These are phyloP conservation scores for Citrullus colocynthis DNA, from an alignment of 306 rosid genomes.

Conservation along the genomic window DNA sequence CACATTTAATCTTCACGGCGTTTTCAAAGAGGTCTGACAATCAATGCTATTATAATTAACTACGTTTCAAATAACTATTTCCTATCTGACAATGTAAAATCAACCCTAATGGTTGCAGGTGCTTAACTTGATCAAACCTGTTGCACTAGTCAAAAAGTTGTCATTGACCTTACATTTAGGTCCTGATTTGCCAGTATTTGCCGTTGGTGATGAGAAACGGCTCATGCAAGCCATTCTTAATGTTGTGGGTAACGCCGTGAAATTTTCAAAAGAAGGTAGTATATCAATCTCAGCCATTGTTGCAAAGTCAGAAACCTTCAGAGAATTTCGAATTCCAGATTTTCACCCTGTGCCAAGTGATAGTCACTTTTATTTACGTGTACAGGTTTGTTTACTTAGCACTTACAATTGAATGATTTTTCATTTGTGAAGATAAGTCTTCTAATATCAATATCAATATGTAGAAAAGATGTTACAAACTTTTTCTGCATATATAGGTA, in stretches of 20 bases:
- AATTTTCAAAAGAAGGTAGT: conserved; percentile 85
- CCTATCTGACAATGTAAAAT: conserved; percentile 14
- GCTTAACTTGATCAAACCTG: conserved; percentile 71
- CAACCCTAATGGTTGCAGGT: conserved; percentile 45
- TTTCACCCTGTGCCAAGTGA: conserved; percentile 57
- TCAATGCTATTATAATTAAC: background rate
- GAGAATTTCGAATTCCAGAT: conserved; percentile 61
- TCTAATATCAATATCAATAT: conserved; percentile 6
- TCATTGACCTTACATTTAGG: conserved; percentile 42
- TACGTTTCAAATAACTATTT: background rate
- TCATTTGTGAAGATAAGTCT: conserved; percentile 10
- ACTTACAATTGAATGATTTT: conserved; percentile 4
- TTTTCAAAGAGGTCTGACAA: conserved; percentile 61
- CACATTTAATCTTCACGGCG: conserved; percentile 66
- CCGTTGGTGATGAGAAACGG: conserved; percentile 77
- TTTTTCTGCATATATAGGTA: conserved; percentile 30
- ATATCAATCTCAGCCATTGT: conserved; percentile 49
- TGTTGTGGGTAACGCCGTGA: conserved; percentile 92
- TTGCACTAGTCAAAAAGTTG: conserved; percentile 75
- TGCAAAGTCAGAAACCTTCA: conserved; percentile 64
- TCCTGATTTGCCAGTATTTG: conserved; percentile 64
- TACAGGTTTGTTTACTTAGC: conserved; percentile 57
- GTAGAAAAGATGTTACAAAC: background rate
- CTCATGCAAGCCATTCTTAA: conserved; percentile 81
- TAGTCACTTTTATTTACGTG: conserved; percentile 68